Conservation (phyloP, 257 asterid genomes). For the Verbena officinalis region DNA sequence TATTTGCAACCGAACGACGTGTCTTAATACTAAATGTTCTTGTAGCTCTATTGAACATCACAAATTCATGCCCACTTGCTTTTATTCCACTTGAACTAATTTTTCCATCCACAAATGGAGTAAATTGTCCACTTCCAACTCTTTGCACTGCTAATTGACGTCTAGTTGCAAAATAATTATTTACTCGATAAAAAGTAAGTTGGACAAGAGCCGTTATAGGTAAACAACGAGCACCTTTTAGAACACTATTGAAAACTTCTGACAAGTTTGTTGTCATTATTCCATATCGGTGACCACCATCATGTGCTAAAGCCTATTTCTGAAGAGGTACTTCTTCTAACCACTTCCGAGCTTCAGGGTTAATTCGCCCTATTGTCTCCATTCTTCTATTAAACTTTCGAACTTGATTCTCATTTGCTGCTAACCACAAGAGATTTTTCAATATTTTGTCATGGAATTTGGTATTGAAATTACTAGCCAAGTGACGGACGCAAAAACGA, state of each 20-base stretch:
- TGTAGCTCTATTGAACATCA: not conserved
- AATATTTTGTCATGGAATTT: not conserved
- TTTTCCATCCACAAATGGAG: not conserved
- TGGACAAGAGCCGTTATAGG: conserved; percentile 2
- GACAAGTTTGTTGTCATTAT: conserved; percentile 1
- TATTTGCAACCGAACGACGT: not conserved
- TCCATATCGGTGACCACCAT: not conserved
- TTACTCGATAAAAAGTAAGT: no score
- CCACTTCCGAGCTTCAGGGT: not conserved
- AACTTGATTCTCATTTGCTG: conserved; percentile 11
- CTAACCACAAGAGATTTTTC: not conserved
- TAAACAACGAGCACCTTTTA: not conserved
- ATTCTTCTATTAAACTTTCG: not conserved
- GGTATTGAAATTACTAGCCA: not conserved
- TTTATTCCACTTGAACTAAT: not conserved
- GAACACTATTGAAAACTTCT: not conserved
- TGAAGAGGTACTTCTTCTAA: not conserved
- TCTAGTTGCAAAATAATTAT: not conserved
- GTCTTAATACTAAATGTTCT: not conserved
- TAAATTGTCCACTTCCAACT: not conserved
- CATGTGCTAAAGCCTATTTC: not conserved
- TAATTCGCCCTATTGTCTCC: not conserved
- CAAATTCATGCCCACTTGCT: not conserved
- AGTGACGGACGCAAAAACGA: not conserved
- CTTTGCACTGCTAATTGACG: not conserved